phyloP scores from a whole-genome alignment of 805 yeast species.

The Starmerella kuoi region DNA sequence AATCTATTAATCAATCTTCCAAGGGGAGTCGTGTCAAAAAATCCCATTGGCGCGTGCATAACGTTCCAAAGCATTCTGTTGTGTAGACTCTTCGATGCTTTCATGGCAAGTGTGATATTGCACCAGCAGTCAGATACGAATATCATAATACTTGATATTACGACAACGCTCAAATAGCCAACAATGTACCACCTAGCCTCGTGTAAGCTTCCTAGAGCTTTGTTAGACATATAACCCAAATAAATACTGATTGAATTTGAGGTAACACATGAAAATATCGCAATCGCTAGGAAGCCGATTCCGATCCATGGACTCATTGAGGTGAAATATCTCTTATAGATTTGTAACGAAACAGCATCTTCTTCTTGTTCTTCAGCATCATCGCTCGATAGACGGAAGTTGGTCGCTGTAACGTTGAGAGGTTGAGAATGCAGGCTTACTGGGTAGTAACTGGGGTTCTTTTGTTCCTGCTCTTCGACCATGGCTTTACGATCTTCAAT shows the following conservation, averaged over 20 bases:
- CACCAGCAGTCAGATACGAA: slow-evolving; percentile 22
- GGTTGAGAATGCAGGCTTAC: slow-evolving; percentile 7
- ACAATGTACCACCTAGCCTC: slow-evolving; percentile 44
- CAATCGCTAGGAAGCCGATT: slow-evolving; percentile 28
- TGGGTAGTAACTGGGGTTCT: slow-evolving; percentile 9
- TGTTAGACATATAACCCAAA: slow-evolving; percentile 22
- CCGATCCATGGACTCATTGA: slow-evolving; percentile 31
- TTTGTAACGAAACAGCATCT: slow-evolving; percentile 17
- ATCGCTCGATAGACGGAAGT: slow-evolving; percentile 20
- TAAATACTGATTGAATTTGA: slow-evolving; percentile 18
- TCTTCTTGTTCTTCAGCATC: slow-evolving; percentile 25
- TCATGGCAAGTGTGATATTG: slow-evolving; percentile 16
- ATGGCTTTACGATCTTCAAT: slow-evolving; percentile 58
- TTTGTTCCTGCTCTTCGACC: slow-evolving; percentile 26
- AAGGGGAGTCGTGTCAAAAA: slow-evolving; percentile 66
- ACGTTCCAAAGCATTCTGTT: slow-evolving; percentile 42
- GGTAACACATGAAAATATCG: slow-evolving; percentile 26
- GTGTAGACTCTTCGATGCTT: slow-evolving; percentile 33
- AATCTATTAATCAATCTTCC: slow-evolving; percentile 69
- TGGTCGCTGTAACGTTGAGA: slow-evolving; percentile 3
- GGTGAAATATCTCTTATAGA: slow-evolving; percentile 22
- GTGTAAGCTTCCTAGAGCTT: slow-evolving; percentile 12
- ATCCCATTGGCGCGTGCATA: slow-evolving; percentile 62
- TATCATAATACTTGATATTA: slow-evolving; percentile 29
- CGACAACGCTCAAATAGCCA: slow-evolving; percentile 59